Base-by-base conservation (phyloP, 345 rosid species). In the Dipteronia dyeriana region DNA sequence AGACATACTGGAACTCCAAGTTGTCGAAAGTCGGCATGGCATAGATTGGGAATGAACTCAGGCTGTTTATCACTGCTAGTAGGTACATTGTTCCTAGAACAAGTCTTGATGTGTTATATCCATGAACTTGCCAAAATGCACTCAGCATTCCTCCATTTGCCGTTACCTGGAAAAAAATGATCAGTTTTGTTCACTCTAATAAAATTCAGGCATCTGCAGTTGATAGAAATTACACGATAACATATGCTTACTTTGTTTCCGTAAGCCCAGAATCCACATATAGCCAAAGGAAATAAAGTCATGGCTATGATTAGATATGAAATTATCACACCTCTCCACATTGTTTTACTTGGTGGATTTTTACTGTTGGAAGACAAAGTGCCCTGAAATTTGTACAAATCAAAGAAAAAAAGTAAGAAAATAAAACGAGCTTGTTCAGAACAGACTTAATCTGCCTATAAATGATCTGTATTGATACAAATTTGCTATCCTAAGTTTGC, bases 21-120 rank as follows among this genome's bases (percentile, higher is more conserved):
- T 85, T 88, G 87, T 89, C 92, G 31, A 91, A 86, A 39, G 76
- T 85, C 1, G 83, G 88, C 90, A 91, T 86, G 13, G 86, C 90
- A 2, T 87, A 89, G 78, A 89, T 83, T 81, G 80, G 92, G 81
- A 85, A 89, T 62, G 87, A 59, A 19, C 81, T 39, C 0, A 87
- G 76, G 84, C 87, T 79, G 74, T 70, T 84, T 39, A 79, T 41
- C 3, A 83, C 43, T 2, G 83, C 54, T 13, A 86, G 61, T 6
- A 83, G 9, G 70, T 82, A 84, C 47, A 77, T 68, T 7, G 82
- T 13, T 61, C 78, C 79, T 54, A 79, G 68, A 8, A 82, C 38
- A 2, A 17, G 16, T 57, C 72, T 84, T 19, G 89, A 84, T 1
- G 80, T 79, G 47, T 68, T 77, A 5, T 68, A 71, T 9, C 76